phyloP scores from a whole-genome alignment of 2,329 filamentous ascomycete species.

The Zasmidium cellare region DNA sequence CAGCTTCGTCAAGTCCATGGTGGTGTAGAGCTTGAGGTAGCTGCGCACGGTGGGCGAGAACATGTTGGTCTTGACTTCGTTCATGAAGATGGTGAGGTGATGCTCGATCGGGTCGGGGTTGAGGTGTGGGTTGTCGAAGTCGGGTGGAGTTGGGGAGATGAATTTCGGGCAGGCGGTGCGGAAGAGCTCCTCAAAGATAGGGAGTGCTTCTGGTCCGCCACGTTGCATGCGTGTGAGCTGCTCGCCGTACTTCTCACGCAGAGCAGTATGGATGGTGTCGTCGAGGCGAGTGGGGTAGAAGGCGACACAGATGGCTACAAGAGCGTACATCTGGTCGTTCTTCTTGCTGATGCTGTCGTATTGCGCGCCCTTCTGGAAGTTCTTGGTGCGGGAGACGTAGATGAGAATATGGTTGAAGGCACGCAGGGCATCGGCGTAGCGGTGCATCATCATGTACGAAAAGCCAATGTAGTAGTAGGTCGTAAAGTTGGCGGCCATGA shows the following conservation, averaged over 20 bases:
- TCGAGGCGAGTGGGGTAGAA: conserved; percentile 97
- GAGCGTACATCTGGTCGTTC: conserved; percentile 99
- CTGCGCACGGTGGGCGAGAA: conserved; percentile 97
- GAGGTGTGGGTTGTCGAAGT: conserved; percentile 94
- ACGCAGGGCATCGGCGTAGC: conserved; percentile 97
- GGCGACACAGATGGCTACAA: conserved; percentile 97
- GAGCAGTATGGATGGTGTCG: conserved; percentile 97
- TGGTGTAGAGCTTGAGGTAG: conserved; percentile 98
- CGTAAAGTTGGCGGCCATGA: conserved; percentile 99
- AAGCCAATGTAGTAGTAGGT: conserved; percentile 99
- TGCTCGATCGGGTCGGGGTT: conserved; percentile 98
- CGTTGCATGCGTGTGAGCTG: conserved; percentile 96
- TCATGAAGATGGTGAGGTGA: conserved; percentile 97
- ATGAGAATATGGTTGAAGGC: conserved; percentile 99
- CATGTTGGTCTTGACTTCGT: conserved; percentile 99
- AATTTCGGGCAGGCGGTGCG: conserved; percentile 97
- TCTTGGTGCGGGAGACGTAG: conserved; percentile 98
- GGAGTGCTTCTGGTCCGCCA: conserved; percentile 90
- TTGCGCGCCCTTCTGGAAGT: conserved; percentile 98
- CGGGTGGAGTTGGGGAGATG: conserved; percentile 93
- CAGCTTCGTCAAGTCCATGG: conserved; percentile 98
- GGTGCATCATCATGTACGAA: conserved; percentile 99
- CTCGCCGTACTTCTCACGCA: conserved; percentile 98
- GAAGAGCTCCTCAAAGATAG: conserved; percentile 98
- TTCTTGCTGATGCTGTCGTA: conserved; percentile 99